Evolutionary conservation across 2,329 filamentous ascomycete species (phyloP).

Genomic region (Alternaria longipes): DNA sequence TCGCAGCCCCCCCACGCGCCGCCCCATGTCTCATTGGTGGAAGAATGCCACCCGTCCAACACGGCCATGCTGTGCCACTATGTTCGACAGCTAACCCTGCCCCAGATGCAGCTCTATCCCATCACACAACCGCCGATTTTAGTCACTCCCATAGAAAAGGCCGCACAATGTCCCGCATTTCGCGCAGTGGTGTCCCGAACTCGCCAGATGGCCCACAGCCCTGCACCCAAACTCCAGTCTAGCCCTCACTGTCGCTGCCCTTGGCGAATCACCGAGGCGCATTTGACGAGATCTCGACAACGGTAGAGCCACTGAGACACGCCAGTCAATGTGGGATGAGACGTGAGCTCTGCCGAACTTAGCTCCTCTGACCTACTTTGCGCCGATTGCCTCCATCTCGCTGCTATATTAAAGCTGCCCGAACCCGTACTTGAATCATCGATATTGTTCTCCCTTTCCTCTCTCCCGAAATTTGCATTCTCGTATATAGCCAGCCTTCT

Average conservation of each 20-base stretch:
- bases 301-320: conserved; percentile 32
- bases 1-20: conserved; percentile 40
- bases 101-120: conserved; percentile 30
- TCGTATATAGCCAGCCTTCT: conserved; percentile 3
- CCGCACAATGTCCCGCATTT: conserved; percentile 45
- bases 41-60: conserved; percentile 30
- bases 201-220: conserved; percentile 34
- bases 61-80: conserved; percentile 33
- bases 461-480: conserved; percentile 21
- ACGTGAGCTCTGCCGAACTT: conserved; percentile 41
- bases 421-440: conserved; percentile 28
- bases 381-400: conserved; percentile 45
- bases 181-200: conserved; percentile 46
- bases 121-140: conserved; percentile 39
- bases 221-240: conserved; percentile 35
- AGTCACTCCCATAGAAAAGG: conserved; percentile 48
- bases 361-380: conserved; percentile 42
- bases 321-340: conserved; percentile 41
- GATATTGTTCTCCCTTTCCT: conserved; percentile 28
- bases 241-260: conserved; percentile 31
- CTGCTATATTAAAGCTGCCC: conserved; percentile 52
- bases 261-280: conserved; percentile 40
- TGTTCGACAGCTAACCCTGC: conserved; percentile 38
- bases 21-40: conserved; percentile 39
- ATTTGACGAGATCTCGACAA: conserved; percentile 35